Percentiles rank a stretch among this genome's conserved stretches.
Conservation (phyloP, 73 alveolate species). For the Tetrahymena thermophila region DNA sequence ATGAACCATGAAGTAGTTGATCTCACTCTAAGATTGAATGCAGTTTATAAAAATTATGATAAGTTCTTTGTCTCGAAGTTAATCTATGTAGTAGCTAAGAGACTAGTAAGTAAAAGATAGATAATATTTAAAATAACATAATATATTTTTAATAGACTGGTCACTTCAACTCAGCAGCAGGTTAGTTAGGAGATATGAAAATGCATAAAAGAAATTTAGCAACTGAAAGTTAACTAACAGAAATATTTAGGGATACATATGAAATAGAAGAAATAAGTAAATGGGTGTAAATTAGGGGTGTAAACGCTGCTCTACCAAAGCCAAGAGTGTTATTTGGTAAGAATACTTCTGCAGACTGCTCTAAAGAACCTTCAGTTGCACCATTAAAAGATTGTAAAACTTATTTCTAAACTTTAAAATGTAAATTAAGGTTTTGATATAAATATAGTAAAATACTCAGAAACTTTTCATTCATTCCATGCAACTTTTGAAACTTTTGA, state of each 20-base stretch:
- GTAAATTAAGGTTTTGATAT: not conserved
- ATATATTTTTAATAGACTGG: not conserved
- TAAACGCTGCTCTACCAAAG: not conserved
- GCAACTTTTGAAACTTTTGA: constrained; percentile 20
- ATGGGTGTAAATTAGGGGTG: constrained; percentile 4
- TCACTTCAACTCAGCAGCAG: not conserved
- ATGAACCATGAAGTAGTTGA: not conserved
- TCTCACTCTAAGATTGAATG: not conserved
- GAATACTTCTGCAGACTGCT: not conserved
- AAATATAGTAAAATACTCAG: not conserved
- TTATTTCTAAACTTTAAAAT: not conserved
- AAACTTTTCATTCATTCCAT: constrained; percentile 8
- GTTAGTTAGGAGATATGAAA: not conserved
- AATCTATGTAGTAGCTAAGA: not conserved
- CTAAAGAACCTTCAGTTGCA: not conserved
- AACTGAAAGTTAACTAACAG: constrained; percentile 10
- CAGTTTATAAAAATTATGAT: not conserved
- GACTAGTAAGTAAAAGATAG: not conserved
- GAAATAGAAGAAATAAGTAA: constrained; percentile 35
- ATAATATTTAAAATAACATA: not conserved
- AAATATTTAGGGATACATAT: constrained; percentile 25
- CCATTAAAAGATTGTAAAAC: not conserved
- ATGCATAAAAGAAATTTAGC: constrained; percentile 15
- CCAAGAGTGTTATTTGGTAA: constrained; percentile 1
- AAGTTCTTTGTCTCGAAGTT: not conserved